Conservation (phyloP, 108 stramenopile genomes). For the Cyclotella choctawhatcheeana region DNA sequence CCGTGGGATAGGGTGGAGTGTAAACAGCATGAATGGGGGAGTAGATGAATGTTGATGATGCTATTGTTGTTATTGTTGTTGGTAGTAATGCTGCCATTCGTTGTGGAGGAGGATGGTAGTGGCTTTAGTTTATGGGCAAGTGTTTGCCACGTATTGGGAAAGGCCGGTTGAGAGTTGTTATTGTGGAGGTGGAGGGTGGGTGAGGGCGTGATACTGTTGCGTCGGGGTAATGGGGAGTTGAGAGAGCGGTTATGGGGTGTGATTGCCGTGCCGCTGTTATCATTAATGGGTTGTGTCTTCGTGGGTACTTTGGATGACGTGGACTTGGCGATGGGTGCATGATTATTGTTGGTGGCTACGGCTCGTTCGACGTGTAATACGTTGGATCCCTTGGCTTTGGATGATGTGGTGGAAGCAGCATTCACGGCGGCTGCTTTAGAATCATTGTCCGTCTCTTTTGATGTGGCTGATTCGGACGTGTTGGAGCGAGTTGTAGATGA, state of each 20-base stretch:
- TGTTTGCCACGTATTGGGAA: slow-evolving; percentile 4
- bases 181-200: neutral
- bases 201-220: slow-evolving; percentile 5
- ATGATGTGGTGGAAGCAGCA: neutral
- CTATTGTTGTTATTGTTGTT: neutral
- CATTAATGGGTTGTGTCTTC: neutral
- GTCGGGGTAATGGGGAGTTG: neutral
- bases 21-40: neutral
- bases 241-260: neutral
- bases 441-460: no score
- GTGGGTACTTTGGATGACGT: neutral
- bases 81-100: no score
- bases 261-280: neutral
- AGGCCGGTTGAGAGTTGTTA: neutral
- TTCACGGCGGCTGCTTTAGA: no score
- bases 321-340: neutral
- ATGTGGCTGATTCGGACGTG: neutral
- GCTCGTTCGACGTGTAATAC: neutral
- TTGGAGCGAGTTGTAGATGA: no score
- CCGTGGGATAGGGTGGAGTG: neutral
- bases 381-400: neutral
- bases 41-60: neutral
- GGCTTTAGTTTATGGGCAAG: slow-evolving; percentile 8
- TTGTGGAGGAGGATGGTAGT: no score
- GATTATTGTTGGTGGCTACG: neutral